These are phyloP conservation scores for Lantana camara DNA, from an alignment of 257 asterid species.

Conservation along the genomic window DNA sequence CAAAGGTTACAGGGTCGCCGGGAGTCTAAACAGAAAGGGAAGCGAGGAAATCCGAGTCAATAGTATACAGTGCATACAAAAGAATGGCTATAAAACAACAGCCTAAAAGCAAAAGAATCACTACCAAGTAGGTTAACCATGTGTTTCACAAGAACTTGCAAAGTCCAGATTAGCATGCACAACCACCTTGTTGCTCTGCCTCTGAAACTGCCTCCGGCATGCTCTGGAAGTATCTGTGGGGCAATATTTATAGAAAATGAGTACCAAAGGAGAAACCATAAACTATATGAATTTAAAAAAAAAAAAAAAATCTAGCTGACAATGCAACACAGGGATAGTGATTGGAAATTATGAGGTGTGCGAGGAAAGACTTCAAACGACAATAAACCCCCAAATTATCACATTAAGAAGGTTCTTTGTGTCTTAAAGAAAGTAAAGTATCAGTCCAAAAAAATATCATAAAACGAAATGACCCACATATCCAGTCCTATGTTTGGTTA, in stretches of 20 bases:
- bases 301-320: too few species aligned
- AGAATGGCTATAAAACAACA: conserved; percentile 38
- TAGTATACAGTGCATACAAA: conserved; percentile 45
- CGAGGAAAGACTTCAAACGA: too few species aligned
- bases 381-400: too few species aligned
- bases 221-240: conserved; percentile 82
- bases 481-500: too few species aligned
- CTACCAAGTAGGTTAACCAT: conserved; percentile 19
- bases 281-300: too few species aligned
- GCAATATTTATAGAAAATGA: conserved; percentile 12
- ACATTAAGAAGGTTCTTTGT: too few species aligned
- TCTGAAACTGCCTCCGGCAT: conserved; percentile 84
- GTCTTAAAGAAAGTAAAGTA: too few species aligned
- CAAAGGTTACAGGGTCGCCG: not conserved
- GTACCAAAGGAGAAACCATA: too few species aligned
- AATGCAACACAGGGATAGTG: too few species aligned
- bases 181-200: conserved; percentile 83
- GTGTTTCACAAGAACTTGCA: conserved; percentile 3
- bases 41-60: conserved; percentile 22
- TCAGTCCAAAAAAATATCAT: too few species aligned
- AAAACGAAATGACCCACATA: too few species aligned
- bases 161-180: conserved; percentile 70
- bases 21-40: conserved; percentile 29
- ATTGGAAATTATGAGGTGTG: too few species aligned
- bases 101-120: conserved; percentile 28